Conservation (phyloP, 192 early-diverging fungal species). For the Funneliformis geosporum region DNA sequence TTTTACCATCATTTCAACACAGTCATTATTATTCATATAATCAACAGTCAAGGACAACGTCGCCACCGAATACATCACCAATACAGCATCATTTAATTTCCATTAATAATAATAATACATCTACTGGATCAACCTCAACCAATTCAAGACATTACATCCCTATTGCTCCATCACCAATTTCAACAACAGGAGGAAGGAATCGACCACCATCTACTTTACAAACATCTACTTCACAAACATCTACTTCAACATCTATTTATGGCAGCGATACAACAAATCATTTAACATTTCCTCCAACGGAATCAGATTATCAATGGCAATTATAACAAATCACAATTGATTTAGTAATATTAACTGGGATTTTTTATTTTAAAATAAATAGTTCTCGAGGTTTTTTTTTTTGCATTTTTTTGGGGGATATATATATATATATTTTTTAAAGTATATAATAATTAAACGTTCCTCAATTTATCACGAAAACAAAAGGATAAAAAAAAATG, state of each 20-base stretch:
- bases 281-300: neutral
- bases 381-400: neutral
- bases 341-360: neutral
- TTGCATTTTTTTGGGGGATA: too few species aligned
- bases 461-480: neutral
- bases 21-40: constrained; percentile 6
- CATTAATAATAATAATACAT: neutral
- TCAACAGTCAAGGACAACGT: neutral
- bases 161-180: constrained; percentile 30
- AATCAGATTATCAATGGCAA: neutral
- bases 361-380: neutral
- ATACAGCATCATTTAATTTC: neutral
- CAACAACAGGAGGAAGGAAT: neutral
- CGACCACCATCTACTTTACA: neutral
- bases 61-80: neutral
- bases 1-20: constrained; percentile 4
- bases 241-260: neutral
- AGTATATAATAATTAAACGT: neutral
- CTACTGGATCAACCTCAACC: neutral
- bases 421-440: too few species aligned
- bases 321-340: neutral
- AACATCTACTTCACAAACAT: too few species aligned
- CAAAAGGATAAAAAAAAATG: neutral
- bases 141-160: constrained; percentile 28
- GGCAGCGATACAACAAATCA: neutral